Conservation (phyloP, 768 basidiomycete species). For the Psilocybe azurescens region DNA sequence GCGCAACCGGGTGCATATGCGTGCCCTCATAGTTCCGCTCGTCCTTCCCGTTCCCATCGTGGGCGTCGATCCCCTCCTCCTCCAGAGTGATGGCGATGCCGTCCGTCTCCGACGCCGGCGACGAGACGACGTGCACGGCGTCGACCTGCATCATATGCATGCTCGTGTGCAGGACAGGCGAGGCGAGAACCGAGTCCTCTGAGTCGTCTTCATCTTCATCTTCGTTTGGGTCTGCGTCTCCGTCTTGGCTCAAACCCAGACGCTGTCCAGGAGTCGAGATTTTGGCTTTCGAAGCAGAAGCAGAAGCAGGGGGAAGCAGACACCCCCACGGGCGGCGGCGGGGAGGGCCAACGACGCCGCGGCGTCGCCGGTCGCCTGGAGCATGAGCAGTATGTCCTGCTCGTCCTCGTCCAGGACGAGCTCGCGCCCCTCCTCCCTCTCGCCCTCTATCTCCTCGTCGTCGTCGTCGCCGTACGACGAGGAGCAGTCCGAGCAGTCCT, state of each 20-base stretch:
- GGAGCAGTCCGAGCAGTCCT: neutral
- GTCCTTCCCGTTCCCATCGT: slow-evolving; percentile 20
- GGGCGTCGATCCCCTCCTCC: slow-evolving; percentile 1
- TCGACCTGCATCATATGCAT: slow-evolving; percentile 13
- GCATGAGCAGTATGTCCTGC: slow-evolving; percentile 11
- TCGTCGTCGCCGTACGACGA: slow-evolving; percentile 32
- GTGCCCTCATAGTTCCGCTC: slow-evolving; percentile 34
- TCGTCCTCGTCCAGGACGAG: slow-evolving; percentile 19
- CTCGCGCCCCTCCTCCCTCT: neutral
- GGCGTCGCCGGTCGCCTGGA: neutral
- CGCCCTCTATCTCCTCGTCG: slow-evolving; percentile 19
- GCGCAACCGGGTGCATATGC: slow-evolving; percentile 63
- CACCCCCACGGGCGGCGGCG: neutral
- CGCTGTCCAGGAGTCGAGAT: neutral
- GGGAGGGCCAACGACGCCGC: neutral
- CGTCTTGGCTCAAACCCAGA: neutral
- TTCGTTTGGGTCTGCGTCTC: slow-evolving; percentile 19
- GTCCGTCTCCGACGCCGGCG: neutral
- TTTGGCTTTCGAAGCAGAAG: neutral
- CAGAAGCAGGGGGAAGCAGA: neutral
- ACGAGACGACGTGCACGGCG: slow-evolving; percentile 11
- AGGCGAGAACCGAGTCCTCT: slow-evolving; percentile 16
- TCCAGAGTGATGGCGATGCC: neutral
- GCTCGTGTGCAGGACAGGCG: slow-evolving; percentile 7
- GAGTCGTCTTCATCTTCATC: slow-evolving; percentile 22